Conservation (phyloP, 2,329 filamentous ascomycete species). For the Hawksworthiomyces lignivorus region DNA sequence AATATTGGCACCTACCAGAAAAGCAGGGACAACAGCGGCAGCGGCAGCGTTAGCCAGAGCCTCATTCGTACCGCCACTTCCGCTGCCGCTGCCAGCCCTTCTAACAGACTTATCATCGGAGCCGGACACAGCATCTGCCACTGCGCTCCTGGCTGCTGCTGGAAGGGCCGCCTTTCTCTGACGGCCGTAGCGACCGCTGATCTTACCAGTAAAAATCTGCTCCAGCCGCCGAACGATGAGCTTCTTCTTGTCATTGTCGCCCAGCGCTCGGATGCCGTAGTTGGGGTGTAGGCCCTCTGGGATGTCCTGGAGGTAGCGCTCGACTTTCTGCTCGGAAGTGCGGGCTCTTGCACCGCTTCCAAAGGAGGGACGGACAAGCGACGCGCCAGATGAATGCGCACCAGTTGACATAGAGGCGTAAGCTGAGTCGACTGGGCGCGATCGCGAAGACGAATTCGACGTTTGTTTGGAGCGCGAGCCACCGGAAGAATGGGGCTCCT, state of each 20-base stretch:
- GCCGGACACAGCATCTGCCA: too few species aligned
- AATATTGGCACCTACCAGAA: too few species aligned
- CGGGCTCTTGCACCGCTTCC: slow-evolving; percentile 27
- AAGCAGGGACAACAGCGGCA: neutral
- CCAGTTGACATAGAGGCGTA: slow-evolving; percentile 60
- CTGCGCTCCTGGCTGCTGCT: neutral
- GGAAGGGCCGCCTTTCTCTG: slow-evolving; percentile 14
- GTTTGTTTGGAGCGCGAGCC: slow-evolving; percentile 43
- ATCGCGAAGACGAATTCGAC: slow-evolving; percentile 46
- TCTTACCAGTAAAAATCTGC: slow-evolving; percentile 72
- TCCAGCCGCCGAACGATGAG: slow-evolving; percentile 69
- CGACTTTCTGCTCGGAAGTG: slow-evolving; percentile 52
- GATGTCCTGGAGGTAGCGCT: slow-evolving; percentile 65
- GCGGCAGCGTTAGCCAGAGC: neutral
- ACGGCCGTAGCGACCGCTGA: slow-evolving; percentile 31
- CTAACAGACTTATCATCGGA: neutral
- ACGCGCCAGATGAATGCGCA: slow-evolving; percentile 35
- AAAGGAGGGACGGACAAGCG: slow-evolving; percentile 28
- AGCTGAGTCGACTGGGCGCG: slow-evolving; percentile 51
- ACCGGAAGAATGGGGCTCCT: slow-evolving; percentile 29
- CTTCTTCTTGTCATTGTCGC: slow-evolving; percentile 68
- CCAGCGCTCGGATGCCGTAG: slow-evolving; percentile 44
- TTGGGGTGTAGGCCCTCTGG: slow-evolving; percentile 60
- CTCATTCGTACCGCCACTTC: too few species aligned
- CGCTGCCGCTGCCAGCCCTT: neutral